Evolutionary conservation across 2,329 filamentous ascomycete species (phyloP).

Genomic region (Teratosphaeria gauchensis): DNA sequence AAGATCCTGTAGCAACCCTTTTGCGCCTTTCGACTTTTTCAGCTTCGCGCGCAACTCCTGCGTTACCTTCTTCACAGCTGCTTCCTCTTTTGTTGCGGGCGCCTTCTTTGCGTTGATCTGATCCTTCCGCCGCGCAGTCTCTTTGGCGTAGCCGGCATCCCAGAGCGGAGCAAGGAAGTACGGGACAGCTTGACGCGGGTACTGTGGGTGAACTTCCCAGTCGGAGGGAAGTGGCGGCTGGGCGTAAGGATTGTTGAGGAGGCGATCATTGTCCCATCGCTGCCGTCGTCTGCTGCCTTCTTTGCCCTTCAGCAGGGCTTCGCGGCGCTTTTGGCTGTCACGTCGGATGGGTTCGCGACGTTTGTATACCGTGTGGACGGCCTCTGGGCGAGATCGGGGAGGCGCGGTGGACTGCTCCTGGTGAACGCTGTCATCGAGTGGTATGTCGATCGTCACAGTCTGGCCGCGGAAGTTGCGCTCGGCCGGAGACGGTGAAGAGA

Average conservation of each 20-base stretch:
- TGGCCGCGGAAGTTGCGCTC: slow-evolving; percentile 38
- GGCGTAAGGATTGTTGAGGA: slow-evolving; percentile 76
- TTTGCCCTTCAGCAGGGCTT: slow-evolving; percentile 75
- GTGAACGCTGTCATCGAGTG: slow-evolving; percentile 52
- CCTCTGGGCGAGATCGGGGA: slow-evolving; percentile 15
- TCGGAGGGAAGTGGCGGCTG: slow-evolving; percentile 74
- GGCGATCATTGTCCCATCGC: slow-evolving; percentile 91
- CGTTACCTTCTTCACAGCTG: slow-evolving; percentile 50
- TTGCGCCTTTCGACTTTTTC: slow-evolving; percentile 71
- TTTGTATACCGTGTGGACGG: slow-evolving; percentile 31
- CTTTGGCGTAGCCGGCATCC: slow-evolving; percentile 49
- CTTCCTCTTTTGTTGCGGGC: slow-evolving; percentile 38
- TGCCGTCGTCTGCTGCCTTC: slow-evolving; percentile 79
- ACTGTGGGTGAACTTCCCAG: slow-evolving; percentile 73
- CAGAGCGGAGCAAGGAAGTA: slow-evolving; percentile 84
- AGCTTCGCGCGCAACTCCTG: slow-evolving; percentile 70
- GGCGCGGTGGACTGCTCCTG: slow-evolving; percentile 12
- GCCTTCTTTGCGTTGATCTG: slow-evolving; percentile 38
- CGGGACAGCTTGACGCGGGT: slow-evolving; percentile 67
- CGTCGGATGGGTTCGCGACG: slow-evolving; percentile 48
- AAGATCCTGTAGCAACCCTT: slow-evolving; percentile 68
- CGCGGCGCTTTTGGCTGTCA: slow-evolving; percentile 57
- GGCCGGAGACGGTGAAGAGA: slow-evolving; percentile 24
- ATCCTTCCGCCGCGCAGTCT: slow-evolving; percentile 26
- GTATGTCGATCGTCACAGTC: slow-evolving; percentile 59